Evolutionary conservation across 495 filamentous ascomycete species (phyloP).

Genomic region (Barbatosphaeria neglecta): DNA sequence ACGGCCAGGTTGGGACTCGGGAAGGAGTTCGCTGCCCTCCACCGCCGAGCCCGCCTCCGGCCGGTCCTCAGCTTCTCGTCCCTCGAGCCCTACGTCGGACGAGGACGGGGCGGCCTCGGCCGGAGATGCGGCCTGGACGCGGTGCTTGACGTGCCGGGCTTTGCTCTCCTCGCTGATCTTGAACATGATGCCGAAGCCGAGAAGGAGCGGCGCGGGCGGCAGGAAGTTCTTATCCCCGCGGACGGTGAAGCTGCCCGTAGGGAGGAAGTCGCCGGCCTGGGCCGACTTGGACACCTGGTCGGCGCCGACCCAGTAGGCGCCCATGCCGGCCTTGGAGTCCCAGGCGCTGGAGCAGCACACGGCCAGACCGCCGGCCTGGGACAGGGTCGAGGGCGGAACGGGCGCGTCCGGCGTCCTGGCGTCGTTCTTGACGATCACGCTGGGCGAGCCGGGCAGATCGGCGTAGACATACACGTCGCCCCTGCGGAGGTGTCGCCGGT

Average conservation of each 20-base stretch:
- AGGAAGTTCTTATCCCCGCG: constrained; percentile 81
- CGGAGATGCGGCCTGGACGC: constrained; percentile 37
- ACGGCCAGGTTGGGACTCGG: too few relatives aligned
- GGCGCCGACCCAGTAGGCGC: constrained; percentile 84
- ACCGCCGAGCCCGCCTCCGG: too few relatives aligned
- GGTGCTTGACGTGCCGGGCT: constrained; percentile 62
- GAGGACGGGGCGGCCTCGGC: background rate
- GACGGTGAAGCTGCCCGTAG: constrained; percentile 64
- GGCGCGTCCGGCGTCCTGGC: constrained; percentile 62
- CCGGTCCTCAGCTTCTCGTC: too few relatives aligned
- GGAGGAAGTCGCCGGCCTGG: constrained; percentile 65
- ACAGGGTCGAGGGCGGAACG: constrained; percentile 81
- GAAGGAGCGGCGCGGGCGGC: constrained; percentile 73
- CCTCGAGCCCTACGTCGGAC: too few relatives aligned
- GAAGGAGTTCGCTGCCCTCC: too few relatives aligned
- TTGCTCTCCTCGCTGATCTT: constrained; percentile 83
- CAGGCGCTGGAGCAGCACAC: constrained; percentile 80
- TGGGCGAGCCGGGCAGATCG: constrained; percentile 73
- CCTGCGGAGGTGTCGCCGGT: constrained; percentile 69
- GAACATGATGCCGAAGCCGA: constrained; percentile 83
- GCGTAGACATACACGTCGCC: constrained; percentile 90
- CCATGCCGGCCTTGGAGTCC: constrained; percentile 93
- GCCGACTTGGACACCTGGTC: constrained; percentile 81
- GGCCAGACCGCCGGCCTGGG: constrained; percentile 75
- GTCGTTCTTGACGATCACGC: constrained; percentile 78